phyloP scores from a whole-genome alignment of 2,329 filamentous ascomycete genomes.

The Setomelanomma holmii region DNA sequence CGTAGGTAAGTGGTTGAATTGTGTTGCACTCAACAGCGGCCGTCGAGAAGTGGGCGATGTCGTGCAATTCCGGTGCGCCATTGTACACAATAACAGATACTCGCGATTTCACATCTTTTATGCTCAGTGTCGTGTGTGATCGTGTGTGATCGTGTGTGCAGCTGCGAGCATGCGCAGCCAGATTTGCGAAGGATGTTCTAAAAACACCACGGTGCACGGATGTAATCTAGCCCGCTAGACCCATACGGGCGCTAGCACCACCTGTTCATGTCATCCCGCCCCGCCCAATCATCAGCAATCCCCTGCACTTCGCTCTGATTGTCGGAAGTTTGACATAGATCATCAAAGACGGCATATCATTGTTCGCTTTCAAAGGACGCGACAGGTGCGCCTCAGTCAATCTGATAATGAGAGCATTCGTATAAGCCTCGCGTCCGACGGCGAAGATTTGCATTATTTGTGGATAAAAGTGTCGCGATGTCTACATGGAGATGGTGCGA shows the following conservation, averaged over 20 bases:
- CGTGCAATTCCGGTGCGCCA: background rate
- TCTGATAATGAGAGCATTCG: background rate
- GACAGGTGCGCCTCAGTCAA: no score
- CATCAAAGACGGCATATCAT: no score
- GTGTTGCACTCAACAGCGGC: background rate
- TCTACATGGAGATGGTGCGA: background rate
- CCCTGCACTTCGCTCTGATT: conserved; percentile 14
- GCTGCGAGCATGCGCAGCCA: background rate
- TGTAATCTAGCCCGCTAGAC: conserved; percentile 13
- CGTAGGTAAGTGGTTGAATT: background rate
- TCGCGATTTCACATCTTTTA: background rate
- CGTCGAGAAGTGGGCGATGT: background rate
- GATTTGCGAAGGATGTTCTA: conserved; percentile 8
- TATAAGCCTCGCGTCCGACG: background rate
- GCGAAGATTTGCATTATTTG: background rate
- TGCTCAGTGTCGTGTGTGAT: background rate
- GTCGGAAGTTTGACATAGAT: background rate
- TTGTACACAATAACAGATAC: no score
- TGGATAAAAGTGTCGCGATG: background rate
- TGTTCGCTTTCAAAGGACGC: no score
- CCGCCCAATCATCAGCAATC: background rate
- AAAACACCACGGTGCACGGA: conserved; percentile 15
- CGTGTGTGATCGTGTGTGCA: background rate
- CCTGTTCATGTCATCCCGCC: conserved; percentile 15
- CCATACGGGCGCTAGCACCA: conserved; percentile 13